These are phyloP conservation scores for Aspergillus transmontanensis DNA, from an alignment of 2,329 filamentous ascomycete species.

Conservation along the genomic window DNA sequence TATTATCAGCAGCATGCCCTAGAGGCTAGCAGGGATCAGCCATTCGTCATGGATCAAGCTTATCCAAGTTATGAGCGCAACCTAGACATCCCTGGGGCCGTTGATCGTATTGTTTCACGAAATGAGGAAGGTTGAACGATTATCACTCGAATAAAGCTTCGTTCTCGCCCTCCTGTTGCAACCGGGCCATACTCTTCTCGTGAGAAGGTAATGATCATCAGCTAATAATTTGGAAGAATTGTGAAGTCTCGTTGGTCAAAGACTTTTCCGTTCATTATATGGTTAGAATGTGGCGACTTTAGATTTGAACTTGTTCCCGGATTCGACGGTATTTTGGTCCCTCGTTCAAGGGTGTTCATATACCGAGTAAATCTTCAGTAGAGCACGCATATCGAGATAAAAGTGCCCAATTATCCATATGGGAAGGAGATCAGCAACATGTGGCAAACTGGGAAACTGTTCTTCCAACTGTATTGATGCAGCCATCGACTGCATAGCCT, in stretches of 20 bases:
- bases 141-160: neutral
- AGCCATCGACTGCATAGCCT: too few relatives aligned
- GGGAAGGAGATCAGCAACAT: too few relatives aligned
- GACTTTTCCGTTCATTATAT: neutral
- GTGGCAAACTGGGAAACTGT: too few relatives aligned
- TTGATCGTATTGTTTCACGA: neutral
- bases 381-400: too few relatives aligned
- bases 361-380: too few relatives aligned
- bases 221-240: neutral
- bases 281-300: neutral
- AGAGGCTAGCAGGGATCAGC: neutral
- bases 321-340: neutral
- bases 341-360: neutral
- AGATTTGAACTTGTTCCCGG: neutral
- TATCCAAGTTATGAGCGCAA: neutral
- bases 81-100: neutral
- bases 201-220: neutral
- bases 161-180: neutral
- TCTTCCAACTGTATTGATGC: too few relatives aligned
- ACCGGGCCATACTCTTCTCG: neutral
- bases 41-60: neutral
- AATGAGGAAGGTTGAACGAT: neutral
- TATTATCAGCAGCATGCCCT: neutral
- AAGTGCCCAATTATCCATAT: too few relatives aligned
- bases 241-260: neutral